phyloP scores from a whole-genome alignment of 2,329 filamentous ascomycete genomes.

The Xylariomycetidae sp. region DNA sequence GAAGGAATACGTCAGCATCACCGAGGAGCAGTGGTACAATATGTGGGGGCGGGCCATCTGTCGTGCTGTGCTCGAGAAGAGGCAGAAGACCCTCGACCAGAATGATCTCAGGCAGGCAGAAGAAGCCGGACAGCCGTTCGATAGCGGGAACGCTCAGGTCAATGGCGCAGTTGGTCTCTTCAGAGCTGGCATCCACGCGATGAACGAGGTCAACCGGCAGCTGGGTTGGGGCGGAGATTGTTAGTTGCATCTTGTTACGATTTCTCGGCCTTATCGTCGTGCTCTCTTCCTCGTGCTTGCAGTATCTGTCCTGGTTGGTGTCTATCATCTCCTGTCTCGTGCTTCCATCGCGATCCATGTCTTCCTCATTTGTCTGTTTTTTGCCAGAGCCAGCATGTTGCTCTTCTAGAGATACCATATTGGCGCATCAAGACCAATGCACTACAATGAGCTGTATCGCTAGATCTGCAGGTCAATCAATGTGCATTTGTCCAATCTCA shows the following conservation, averaged over 20 bases:
- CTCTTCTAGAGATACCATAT: not conserved
- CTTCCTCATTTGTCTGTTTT: slow-evolving; percentile 2
- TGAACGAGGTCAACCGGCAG: slow-evolving; percentile 47
- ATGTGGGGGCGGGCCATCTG: slow-evolving; percentile 56
- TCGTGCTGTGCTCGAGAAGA: slow-evolving; percentile 51
- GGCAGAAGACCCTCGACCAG: slow-evolving; percentile 49
- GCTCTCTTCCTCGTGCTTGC: slow-evolving; percentile 3
- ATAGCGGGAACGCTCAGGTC: slow-evolving; percentile 33
- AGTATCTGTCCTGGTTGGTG: slow-evolving; percentile 1
- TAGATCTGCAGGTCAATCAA: too few species aligned
- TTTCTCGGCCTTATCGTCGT: not conserved
- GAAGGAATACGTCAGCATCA: slow-evolving; percentile 46
- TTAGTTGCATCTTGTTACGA: slow-evolving; percentile 12
- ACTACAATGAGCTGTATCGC: not conserved
- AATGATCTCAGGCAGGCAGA: slow-evolving; percentile 45
- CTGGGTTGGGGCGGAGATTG: slow-evolving; percentile 44
- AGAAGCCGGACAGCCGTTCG: slow-evolving; percentile 28
- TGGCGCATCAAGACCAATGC: not conserved
- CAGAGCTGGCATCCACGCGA: slow-evolving; percentile 42
- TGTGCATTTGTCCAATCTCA: too few species aligned
- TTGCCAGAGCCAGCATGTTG: slow-evolving; percentile 4
- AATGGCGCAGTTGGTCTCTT: slow-evolving; percentile 37
- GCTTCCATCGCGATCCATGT: slow-evolving; percentile 1
- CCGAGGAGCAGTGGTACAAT: slow-evolving; percentile 56
- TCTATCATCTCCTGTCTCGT: slow-evolving; percentile 2